phyloP scores from a whole-genome alignment of 2,329 filamentous ascomycete species.

The Ceratocystis albifundus region DNA sequence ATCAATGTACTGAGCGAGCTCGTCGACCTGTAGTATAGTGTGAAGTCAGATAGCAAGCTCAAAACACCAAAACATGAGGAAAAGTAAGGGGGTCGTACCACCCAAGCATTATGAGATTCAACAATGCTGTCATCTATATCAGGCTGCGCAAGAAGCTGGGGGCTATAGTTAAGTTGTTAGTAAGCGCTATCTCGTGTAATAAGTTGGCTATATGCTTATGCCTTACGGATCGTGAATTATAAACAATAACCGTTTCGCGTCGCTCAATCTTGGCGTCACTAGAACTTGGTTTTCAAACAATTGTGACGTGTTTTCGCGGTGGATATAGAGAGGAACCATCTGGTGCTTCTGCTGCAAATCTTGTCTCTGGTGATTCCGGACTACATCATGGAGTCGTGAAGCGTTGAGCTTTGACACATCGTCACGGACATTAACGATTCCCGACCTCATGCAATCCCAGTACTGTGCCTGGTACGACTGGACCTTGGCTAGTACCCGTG shows the following conservation, averaged over 20 bases:
- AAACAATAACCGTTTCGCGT: constrained; percentile 58
- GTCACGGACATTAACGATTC: constrained; percentile 44
- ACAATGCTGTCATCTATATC: constrained; percentile 60
- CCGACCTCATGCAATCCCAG: constrained; percentile 80
- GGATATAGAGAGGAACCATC: constrained; percentile 72
- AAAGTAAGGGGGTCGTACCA: constrained; percentile 47
- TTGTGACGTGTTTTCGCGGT: constrained; percentile 58
- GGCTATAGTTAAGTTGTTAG: constrained; percentile 36
- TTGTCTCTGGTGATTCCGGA: constrained; percentile 65
- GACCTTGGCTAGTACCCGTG: constrained; percentile 45
- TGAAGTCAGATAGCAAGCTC: neutral
- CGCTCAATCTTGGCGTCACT: constrained; percentile 59
- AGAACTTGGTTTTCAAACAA: constrained; percentile 80
- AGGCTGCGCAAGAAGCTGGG: constrained; percentile 55
- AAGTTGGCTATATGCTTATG: neutral
- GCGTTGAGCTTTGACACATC: constrained; percentile 43
- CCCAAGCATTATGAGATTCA: constrained; percentile 74
- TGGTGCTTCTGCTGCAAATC: constrained; percentile 57
- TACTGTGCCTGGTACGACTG: constrained; percentile 54
- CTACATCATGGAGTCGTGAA: constrained; percentile 63
- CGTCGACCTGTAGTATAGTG: constrained; percentile 56
- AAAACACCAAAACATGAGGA: neutral
- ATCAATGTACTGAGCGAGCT: constrained; percentile 65
- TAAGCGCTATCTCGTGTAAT: neutral
- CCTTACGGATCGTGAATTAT: constrained; percentile 84